Evolutionary conservation across 495 filamentous ascomycete genomes (phyloP), one percentile per base, ranked within the genome.

Genomic region (Podospora fimiseda): DNA sequence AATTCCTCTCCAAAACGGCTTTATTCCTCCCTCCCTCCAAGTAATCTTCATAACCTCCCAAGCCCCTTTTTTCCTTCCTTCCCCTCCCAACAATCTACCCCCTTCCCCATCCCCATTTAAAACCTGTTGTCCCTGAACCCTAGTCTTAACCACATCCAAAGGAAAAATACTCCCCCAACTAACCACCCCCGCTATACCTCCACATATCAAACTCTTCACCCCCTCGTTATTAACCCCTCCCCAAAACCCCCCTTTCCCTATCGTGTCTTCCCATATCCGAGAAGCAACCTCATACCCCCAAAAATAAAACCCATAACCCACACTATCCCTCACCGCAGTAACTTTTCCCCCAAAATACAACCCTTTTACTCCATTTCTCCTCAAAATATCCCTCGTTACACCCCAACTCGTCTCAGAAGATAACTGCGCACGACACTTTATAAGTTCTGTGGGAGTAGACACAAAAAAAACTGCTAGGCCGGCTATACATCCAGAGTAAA

Each of bases 301-400:
- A 67, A 95, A 96, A 64, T 95, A 95, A 63, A 95, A 95, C 2
- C 90, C 90, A 66, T 94, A 95, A 16, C 90, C 90, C 52, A 95
- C 78, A 51, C 84, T 82, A 68, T 96, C 90, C 42, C 90, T 74
- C 43, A 89, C 64, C 51, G 84, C 87, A 8, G 91, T 96, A 20
- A 95, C 79, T 3, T 65, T 72, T 23, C 90, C 90, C 21, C 88
- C 90, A 51, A 78, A 74, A 65, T 93, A 96, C 9, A 95, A 61
- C 0, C 88, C 90, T 20, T 73, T 69, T 23, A 87, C 58, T 0
- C 90, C 89, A 36, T 82, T 75, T n/a, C 61, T 65, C 38, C 65
- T 74, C 43, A 84, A 61, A 33, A 89, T 77, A 9, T 82, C 74
- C 48, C 75, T 77, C 1, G 84, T 74, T 40, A 94, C 80, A 2